Evolutionary conservation across 371 early-diverging fungal genomes (phyloP), one percentile per base, ranked within the genome.

Genomic region (Mortierella sp.): DNA sequence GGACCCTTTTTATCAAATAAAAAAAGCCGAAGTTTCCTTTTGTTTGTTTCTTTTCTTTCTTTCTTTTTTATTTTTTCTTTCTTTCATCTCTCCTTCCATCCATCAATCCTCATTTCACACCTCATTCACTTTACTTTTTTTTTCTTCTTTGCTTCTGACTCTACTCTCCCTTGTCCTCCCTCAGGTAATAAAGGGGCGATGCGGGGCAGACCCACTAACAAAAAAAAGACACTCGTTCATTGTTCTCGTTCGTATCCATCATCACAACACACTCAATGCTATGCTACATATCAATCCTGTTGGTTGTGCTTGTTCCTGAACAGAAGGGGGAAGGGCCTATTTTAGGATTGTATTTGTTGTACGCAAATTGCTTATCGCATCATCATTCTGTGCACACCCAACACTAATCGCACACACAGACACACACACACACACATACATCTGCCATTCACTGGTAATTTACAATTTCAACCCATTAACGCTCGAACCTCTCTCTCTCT

Each of bases 271-370:
- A 31, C 31, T 14, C 34, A 34, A 63, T 42, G 42, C 68, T 68
- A 10, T 10, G 63, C n/a, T 21, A 31, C 16, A 38, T 38, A 24
- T 24, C 8, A 0, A 1, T 31, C 21, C 21, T 34, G 38, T 38
- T 63, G n/a, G n/a, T n/a, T 65, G 19, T 65, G 21, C 38, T 65
- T 65, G 68, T 68, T 24, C 68, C 68, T 68, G 68, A 24, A 68
- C 16, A 31, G 28, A 63, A 3, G 31, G 28, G 16, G 16, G 21
- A 68, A 68, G 26, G 31, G 31, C 68, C 68, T 68, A 68, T 68
- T 42, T 68, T 42, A 24, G 68, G 42, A 68, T 38, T 42, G 68
- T 8, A 55, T 55, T 55, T 21, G 55, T 21, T n/a, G 6, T n/a
- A 16, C 19, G 8, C 31, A 31, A 34, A 34, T 38, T 63, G 42